Percentiles rank a stretch among this genome's conserved stretches.
phyloP scores from a whole-genome alignment of 192 early-diverging fungal genomes.

The Entophlyctis helioformis region DNA sequence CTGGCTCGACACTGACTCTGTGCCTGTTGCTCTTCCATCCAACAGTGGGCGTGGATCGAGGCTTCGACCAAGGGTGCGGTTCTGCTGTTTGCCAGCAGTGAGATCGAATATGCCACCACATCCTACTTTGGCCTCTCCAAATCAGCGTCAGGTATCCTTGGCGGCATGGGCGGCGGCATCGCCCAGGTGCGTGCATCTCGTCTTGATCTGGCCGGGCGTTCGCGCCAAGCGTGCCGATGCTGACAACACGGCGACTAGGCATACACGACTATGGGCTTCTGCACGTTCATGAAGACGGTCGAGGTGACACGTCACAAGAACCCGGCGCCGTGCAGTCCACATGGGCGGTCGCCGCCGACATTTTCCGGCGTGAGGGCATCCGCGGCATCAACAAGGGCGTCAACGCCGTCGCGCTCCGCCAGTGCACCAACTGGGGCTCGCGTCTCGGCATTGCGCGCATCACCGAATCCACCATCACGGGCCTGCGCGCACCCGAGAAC shows the following conservation, averaged over 20 bases:
- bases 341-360: slow-evolving; percentile 73
- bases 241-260: slow-evolving; percentile 24
- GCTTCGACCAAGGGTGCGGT: slow-evolving; percentile 69
- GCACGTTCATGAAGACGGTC: slow-evolving; percentile 92
- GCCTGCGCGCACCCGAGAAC: slow-evolving; percentile 19
- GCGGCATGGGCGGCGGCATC: slow-evolving; percentile 90
- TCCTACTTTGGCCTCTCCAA: slow-evolving; percentile 25
- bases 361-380: slow-evolving; percentile 88
- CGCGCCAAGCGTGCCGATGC: background rate
- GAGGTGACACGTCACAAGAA: slow-evolving; percentile 94
- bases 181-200: slow-evolving; percentile 42
- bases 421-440: slow-evolving; percentile 99
- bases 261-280: slow-evolving; percentile 99
- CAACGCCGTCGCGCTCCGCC: slow-evolving; percentile 92
- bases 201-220: background rate
- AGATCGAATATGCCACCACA: slow-evolving; percentile 55
- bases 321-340: slow-evolving; percentile 51
- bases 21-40: too few species aligned
- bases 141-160: slow-evolving; percentile 63
- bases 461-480: slow-evolving; percentile 53
- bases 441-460: slow-evolving; percentile 58
- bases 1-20: too few species aligned
- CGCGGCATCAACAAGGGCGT: slow-evolving; percentile 97
- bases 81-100: slow-evolving; percentile 60
- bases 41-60: slow-evolving; percentile 65